phyloP scores from a whole-genome alignment of 495 filamentous ascomycete genomes.

The Cryomyces antarcticus region DNA sequence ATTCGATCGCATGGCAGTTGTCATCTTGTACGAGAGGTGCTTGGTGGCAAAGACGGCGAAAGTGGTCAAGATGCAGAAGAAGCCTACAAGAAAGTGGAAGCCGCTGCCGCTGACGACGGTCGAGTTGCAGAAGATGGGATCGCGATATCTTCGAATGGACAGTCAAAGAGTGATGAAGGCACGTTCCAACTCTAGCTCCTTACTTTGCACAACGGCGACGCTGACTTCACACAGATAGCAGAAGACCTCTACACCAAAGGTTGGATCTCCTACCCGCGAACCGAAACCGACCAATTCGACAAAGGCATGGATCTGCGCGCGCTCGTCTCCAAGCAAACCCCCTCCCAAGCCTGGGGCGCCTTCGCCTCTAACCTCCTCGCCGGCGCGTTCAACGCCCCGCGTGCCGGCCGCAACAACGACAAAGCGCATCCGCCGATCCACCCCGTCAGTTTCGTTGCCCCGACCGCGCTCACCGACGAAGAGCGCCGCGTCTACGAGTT shows the following conservation, averaged over 20 bases:
- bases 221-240: constrained; percentile 29
- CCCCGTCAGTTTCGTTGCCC: constrained; percentile 59
- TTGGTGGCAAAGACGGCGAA: constrained; percentile 54
- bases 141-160: constrained; percentile 61
- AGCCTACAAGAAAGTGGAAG: constrained; percentile 85
- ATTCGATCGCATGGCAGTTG: constrained; percentile 69
- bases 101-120: constrained; percentile 87
- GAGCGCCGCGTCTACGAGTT: constrained; percentile 82
- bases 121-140: constrained; percentile 96
- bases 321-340: constrained; percentile 67
- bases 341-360: constrained; percentile 52
- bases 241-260: constrained; percentile 85
- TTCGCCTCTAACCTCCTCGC: constrained; percentile 56
- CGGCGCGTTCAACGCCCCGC: constrained; percentile 62
- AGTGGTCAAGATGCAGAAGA: constrained; percentile 66
- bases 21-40: constrained; percentile 71
- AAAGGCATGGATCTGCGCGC: constrained; percentile 66
- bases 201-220: too few relatives aligned
- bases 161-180: constrained; percentile 73
- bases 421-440: constrained; percentile 96
- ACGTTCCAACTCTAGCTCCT: neutral
- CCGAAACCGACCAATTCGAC: constrained; percentile 94
- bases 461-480: constrained; percentile 32
- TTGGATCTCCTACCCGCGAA: constrained; percentile 92
- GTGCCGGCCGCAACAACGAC: constrained; percentile 73